These are phyloP conservation scores for Trichoderma oligosporum DNA, from an alignment of 2,329 filamentous ascomycete species.

Conservation along the genomic window DNA sequence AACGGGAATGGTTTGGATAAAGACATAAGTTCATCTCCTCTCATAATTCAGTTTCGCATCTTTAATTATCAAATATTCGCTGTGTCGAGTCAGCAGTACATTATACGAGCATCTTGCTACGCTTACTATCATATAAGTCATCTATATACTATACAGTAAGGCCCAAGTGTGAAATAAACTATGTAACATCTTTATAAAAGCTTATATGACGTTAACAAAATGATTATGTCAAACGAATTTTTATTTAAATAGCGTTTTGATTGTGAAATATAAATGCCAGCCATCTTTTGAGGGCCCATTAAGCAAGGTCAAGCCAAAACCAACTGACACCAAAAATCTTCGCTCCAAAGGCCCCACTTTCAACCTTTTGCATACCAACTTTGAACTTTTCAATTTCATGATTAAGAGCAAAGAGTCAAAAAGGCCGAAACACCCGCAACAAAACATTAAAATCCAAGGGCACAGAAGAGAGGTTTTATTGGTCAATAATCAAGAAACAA, in stretches of 20 bases:
- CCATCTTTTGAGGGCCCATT: not conserved
- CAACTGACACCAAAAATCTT: slow-evolving; percentile 29
- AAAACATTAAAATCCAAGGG: not conserved
- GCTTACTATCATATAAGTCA: too few relatives aligned
- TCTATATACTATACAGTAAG: too few relatives aligned
- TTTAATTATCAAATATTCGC: too few relatives aligned
- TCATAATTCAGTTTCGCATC: not conserved
- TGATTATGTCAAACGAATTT: too few relatives aligned
- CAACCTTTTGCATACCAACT: slow-evolving; percentile 21
- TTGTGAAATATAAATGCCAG: too few relatives aligned
- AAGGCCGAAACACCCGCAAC: not conserved
- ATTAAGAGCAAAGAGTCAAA: slow-evolving; percentile 8
- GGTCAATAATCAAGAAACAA: not conserved
- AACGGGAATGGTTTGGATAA: not conserved
- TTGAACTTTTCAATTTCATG: slow-evolving; percentile 10
- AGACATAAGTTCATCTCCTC: not conserved
- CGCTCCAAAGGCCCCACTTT: slow-evolving; percentile 28
- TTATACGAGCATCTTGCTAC: too few relatives aligned
- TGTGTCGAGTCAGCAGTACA: too few relatives aligned
- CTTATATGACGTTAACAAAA: too few relatives aligned
- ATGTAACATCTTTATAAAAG: too few relatives aligned
- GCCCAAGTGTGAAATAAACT: too few relatives aligned
- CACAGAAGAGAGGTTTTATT: not conserved
- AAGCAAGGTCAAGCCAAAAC: not conserved
- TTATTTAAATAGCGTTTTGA: too few relatives aligned